A percentile compares a stretch with the other conserved stretches of the same genome.
Evolutionary conservation across 441 rosid species (phyloP).

Genomic region (Capsella rubella): DNA sequence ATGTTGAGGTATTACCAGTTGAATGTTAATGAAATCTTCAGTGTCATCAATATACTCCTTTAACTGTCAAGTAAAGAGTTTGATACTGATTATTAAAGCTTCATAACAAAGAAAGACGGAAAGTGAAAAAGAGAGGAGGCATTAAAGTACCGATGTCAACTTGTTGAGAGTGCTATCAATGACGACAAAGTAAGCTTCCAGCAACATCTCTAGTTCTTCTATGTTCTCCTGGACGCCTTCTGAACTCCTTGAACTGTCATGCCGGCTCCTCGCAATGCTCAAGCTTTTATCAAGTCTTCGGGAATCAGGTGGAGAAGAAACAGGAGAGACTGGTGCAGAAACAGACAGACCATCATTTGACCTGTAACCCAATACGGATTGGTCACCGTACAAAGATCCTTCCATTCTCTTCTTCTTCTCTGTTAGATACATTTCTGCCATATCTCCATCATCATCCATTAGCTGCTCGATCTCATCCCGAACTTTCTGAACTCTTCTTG

Average conservation of each 20-base stretch:
- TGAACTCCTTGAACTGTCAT: conserved; percentile 88
- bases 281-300: conserved; percentile 86
- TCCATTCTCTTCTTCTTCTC: conserved; percentile 95
- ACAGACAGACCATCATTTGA: conserved; percentile 76
- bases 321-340: conserved; percentile 98
- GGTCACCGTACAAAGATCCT: conserved; percentile 80
- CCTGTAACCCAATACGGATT: conserved; percentile 68
- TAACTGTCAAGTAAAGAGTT: conserved; percentile 57
- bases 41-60: conserved; percentile 99
- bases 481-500: conserved; percentile 98
- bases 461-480: conserved; percentile 99
- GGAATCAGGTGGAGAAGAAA: conserved; percentile 82
- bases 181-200: conserved; percentile 98
- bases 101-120: background rate
- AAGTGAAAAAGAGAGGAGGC: conserved; percentile 13
- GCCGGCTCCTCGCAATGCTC: conserved; percentile 92
- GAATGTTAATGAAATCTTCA: conserved; percentile 97
- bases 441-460: conserved; percentile 99
- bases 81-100: conserved; percentile 8
- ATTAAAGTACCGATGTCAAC: conserved; percentile 80
- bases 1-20: conserved; percentile 63
- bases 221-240: conserved; percentile 76
- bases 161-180: conserved; percentile 95
- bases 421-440: conserved; percentile 99
- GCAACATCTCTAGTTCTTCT: conserved; percentile 97